Base-by-base conservation (phyloP, 345 rosid species). In the Ceriops zippeliana region DNA sequence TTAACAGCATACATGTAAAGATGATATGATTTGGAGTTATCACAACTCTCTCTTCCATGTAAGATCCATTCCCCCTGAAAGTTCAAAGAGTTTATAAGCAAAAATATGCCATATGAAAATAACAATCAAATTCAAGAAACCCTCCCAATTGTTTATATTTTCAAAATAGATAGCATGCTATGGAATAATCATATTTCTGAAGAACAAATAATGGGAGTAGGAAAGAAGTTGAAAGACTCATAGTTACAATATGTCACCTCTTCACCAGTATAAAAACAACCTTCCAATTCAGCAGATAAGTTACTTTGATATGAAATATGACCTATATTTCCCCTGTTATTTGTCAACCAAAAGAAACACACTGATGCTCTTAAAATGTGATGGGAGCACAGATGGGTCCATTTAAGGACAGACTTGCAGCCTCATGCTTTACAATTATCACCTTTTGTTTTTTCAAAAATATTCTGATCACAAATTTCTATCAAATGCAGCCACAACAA, bases 1-100 rank as follows among this genome's bases (percentile, higher is more conserved):
- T 68, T 80, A 70, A 95, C 87, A 76, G 84, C 75, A 74, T 95
- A 95, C 89, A 91, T 81, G 77, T 86, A 86, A 71, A 91, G 80
- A 75, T 79, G 93, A 83, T 77, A 73, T 69, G 70, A 57, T 68
- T 83, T 85, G 75, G 89, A 80, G 78, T 80, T 69, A 61, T 61
- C 74, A 76, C 85, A 74, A 77, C 63, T 67, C 74, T 86, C 93
- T 74, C 80, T 83, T 70, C 93, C 97, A 47, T 83, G 79, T 78
- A 91, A 80, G 79, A 95, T 91, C 99, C 99, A 95, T 59, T 95
- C 99, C 70, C 99, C 99, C 99, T 95, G 86, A 57, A 78, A 78
- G 75, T 56, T 20, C 67, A 59, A 42, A 81, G 61, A 70, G 47
- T 22, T 49, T 67, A 49, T 24, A 30, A 70, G 53, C 59, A 67